Percentiles rank a stretch among this genome's conserved stretches.
Evolutionary conservation across 805 yeast genomes (phyloP).

Genomic region (Ogataea nonfermentans): DNA sequence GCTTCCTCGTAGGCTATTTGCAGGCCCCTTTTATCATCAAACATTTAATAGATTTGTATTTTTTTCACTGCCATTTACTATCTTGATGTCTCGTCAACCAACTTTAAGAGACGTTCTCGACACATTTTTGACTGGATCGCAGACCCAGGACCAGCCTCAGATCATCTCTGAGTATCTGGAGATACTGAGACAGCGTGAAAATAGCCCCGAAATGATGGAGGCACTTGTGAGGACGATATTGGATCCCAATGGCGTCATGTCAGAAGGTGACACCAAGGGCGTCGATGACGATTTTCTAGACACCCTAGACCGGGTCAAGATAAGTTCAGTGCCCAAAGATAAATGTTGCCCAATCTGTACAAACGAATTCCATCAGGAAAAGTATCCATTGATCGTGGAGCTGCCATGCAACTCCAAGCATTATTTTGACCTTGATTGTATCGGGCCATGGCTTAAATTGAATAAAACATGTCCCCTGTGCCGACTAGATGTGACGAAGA

Average conservation of each 20-base stretch:
- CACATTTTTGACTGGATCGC: constrained; percentile 6
- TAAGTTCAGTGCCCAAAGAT: constrained; percentile 39
- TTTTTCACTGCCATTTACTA: background rate
- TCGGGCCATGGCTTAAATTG: constrained; percentile 81
- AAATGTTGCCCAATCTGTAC: constrained; percentile 88
- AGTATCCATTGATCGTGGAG: constrained; percentile 75
- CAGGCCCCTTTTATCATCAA: constrained; percentile 67
- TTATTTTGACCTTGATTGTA: constrained; percentile 83
- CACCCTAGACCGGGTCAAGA: constrained; percentile 64
- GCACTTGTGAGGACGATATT: constrained; percentile 11
- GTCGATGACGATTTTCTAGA: constrained; percentile 72
- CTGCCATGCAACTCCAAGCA: constrained; percentile 70
- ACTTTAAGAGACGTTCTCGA: constrained; percentile 8
- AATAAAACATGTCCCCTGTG: constrained; percentile 85
- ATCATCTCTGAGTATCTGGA: constrained; percentile 12
- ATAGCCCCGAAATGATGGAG: constrained; percentile 10
- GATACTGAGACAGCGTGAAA: constrained; percentile 7
- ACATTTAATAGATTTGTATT: constrained; percentile 23
- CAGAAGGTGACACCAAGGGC: constrained; percentile 36
- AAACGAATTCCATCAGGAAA: constrained; percentile 63
- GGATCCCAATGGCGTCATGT: constrained; percentile 11
- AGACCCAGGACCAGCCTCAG: constrained; percentile 1
- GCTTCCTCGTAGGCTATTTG: constrained; percentile 75
- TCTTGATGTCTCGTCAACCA: constrained; percentile 9
- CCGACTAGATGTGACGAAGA: constrained; percentile 61